These are phyloP conservation scores for Geotrichum aggregatum DNA, from an alignment of 1,139 yeast genomes.

Conservation along the genomic window DNA sequence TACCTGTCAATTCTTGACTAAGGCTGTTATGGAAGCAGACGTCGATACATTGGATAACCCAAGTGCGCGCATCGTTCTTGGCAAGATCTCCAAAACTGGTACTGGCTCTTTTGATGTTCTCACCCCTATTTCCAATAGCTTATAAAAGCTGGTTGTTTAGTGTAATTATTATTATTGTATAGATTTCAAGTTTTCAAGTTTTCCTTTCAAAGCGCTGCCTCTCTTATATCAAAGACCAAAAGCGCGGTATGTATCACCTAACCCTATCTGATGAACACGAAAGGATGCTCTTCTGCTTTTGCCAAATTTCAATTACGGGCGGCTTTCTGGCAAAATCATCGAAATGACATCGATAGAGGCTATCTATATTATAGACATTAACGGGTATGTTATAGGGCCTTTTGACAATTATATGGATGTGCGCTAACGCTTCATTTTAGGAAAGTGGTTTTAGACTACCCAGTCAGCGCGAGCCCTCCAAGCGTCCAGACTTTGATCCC, in stretches of 20 bases:
- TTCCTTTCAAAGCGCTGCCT: background rate
- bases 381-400: constrained; percentile 41
- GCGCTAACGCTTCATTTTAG: constrained; percentile 28
- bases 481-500: constrained; percentile 44
- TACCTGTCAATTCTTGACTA: constrained; percentile 93
- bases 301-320: background rate
- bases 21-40: constrained; percentile 91
- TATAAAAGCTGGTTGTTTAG: constrained; percentile 3
- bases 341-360: constrained; percentile 53
- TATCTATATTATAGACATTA: constrained; percentile 58
- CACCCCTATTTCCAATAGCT: constrained; percentile 38
- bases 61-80: constrained; percentile 90
- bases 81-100: constrained; percentile 88
- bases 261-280: background rate
- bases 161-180: constrained; percentile 6
- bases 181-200: background rate
- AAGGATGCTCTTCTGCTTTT: background rate
- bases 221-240: background rate
- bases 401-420: constrained; percentile 1
- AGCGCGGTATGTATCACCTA: background rate
- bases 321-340: background rate
- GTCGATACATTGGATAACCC: constrained; percentile 87
- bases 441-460: constrained; percentile 55
- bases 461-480: constrained; percentile 51
- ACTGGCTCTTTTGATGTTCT: constrained; percentile 93